These are phyloP conservation scores for Amanita exitialis DNA, from an alignment of 768 basidiomycete species.

Conservation along the genomic window DNA sequence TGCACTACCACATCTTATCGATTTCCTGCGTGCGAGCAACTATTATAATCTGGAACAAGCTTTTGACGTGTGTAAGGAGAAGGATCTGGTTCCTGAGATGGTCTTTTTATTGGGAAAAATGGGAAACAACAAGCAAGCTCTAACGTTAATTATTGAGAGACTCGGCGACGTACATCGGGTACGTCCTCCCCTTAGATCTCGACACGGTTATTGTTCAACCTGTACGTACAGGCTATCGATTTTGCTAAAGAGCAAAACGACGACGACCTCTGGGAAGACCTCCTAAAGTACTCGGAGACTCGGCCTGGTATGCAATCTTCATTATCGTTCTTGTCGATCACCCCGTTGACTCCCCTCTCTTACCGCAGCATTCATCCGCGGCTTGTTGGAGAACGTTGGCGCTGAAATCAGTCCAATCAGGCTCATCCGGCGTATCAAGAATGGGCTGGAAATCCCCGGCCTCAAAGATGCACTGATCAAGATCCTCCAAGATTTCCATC, in stretches of 20 bases:
- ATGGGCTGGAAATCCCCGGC: constrained; percentile 93
- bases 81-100: constrained; percentile 91
- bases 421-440: constrained; percentile 88
- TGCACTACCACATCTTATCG: constrained; percentile 68
- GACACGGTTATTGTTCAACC: background rate
- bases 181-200: constrained; percentile 13
- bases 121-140: constrained; percentile 94
- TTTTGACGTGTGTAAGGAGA: constrained; percentile 74
- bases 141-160: constrained; percentile 91
- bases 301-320: constrained; percentile 53
- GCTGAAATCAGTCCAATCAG: constrained; percentile 94
- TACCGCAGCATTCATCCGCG: constrained; percentile 78
- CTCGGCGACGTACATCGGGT: constrained; percentile 88
- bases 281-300: constrained; percentile 89
- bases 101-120: constrained; percentile 94
- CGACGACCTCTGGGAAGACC: constrained; percentile 96
- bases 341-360: background rate
- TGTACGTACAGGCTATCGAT: constrained; percentile 78
- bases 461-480: constrained; percentile 92
- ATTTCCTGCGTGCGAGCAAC: constrained; percentile 84
- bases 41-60: constrained; percentile 92
- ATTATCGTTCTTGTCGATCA: background rate
- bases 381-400: constrained; percentile 90
- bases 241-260: constrained; percentile 97
- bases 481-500: constrained; percentile 92